Percentiles rank a stretch among this genome's conserved stretches.
These are phyloP conservation scores for Amanita pallidorosea DNA, from an alignment of 768 basidiomycete species.

Conservation along the genomic window DNA sequence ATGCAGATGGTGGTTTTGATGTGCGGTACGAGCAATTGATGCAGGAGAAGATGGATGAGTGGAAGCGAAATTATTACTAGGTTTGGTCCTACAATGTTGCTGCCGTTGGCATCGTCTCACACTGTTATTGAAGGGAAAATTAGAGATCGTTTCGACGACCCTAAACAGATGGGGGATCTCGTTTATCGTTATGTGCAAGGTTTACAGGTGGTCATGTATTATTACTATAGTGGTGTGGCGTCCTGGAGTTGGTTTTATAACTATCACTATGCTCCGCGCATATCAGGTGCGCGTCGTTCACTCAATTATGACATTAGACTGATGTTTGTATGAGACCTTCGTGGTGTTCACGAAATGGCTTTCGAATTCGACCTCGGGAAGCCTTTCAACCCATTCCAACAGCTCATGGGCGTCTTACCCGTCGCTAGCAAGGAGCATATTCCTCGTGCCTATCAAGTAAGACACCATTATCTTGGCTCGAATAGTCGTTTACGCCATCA, in stretches of 20 bases:
- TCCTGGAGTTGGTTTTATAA: constrained; percentile 99
- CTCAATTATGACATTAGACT: neutral
- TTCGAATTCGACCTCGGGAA: constrained; percentile 81
- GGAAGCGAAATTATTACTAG: constrained; percentile 87
- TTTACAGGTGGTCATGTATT: constrained; percentile 98
- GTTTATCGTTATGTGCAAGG: constrained; percentile 84
- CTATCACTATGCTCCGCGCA: constrained; percentile 95
- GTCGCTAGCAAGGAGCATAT: constrained; percentile 84
- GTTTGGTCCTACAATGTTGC: constrained; percentile 25
- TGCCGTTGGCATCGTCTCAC: neutral
- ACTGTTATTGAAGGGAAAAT: constrained; percentile 52
- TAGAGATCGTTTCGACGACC: constrained; percentile 68
- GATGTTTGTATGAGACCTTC: constrained; percentile 22
- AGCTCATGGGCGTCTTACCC: constrained; percentile 96
- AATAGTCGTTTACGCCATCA: neutral
- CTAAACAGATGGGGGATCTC: constrained; percentile 58
- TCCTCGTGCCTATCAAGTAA: constrained; percentile 75
- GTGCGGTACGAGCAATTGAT: constrained; percentile 63
- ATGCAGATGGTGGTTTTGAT: constrained; percentile 69
- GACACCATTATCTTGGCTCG: constrained; percentile 10
- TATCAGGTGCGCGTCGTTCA: constrained; percentile 56
- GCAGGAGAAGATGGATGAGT: constrained; percentile 80
- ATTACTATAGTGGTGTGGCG: constrained; percentile 95
- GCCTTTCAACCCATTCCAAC: constrained; percentile 90
- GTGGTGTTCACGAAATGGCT: constrained; percentile 73